phyloP scores from a whole-genome alignment of 495 filamentous ascomycete species.

The Penicillium paxilli region DNA sequence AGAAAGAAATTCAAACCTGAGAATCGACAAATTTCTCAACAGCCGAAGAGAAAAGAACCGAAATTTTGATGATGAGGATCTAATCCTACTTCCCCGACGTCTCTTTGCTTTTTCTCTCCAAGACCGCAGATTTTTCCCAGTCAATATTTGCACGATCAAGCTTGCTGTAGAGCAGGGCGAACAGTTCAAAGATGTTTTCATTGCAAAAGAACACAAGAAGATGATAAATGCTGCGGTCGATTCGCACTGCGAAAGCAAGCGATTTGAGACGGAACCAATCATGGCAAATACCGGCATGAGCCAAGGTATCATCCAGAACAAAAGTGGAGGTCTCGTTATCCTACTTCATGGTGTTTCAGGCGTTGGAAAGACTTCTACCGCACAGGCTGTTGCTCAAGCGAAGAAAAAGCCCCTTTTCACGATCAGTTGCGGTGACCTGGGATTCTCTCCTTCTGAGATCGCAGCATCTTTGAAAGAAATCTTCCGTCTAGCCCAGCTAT shows the following conservation, averaged over 20 bases:
- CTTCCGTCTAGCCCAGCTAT: slow-evolving; percentile 40
- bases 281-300: not conserved
- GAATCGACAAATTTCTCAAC: not conserved
- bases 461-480: slow-evolving; percentile 36
- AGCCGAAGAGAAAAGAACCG: not conserved
- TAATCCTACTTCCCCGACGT: not conserved
- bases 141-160: not conserved
- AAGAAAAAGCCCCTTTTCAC: slow-evolving; percentile 19
- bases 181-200: not conserved
- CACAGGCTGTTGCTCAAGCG: slow-evolving; percentile 21
- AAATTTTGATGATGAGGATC: not conserved
- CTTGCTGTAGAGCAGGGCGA: not conserved
- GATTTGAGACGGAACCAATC: not conserved
- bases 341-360: slow-evolving; percentile 52
- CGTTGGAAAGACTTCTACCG: slow-evolving; percentile 35
- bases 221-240: slow-evolving; percentile 1
- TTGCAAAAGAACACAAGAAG: not conserved
- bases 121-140: not conserved
- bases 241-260: not conserved
- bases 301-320: slow-evolving; percentile 19
- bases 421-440: slow-evolving; percentile 35
- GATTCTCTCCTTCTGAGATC: slow-evolving; percentile 29
- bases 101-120: not conserved
- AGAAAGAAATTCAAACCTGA: not conserved
- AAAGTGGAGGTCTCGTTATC: slow-evolving; percentile 45